Base-by-base conservation (phyloP, 805 yeast species). In the Candida ovalis region DNA sequence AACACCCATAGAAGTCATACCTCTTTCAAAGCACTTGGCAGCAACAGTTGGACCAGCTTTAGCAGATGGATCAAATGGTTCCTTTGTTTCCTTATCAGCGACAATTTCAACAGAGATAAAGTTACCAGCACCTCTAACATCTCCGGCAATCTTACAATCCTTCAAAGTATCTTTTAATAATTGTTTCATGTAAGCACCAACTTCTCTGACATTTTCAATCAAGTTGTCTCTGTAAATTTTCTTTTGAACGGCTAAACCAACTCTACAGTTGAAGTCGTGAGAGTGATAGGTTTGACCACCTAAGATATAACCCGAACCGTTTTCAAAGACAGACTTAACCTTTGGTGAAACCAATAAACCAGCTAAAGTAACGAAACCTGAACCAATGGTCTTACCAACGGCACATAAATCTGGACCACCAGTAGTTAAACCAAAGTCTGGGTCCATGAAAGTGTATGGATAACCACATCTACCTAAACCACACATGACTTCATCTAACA, bases 81-180 rank as follows among this genome's bases (percentile, higher is more conserved):
- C 77, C 56, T 78, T 80, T 18, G 84, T 74, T 17, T 57, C 62
- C 53, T 71, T 75, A 58, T 81, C 73, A 56, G 77, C 72, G 49
- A 80, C 84, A 44, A 79, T 68, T 62, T 81, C 86, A 41, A 81
- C 57, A 3, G 80, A 69, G 75, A 82, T 71, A 64, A 81, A 81
- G 36, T 79, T 76, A 51, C 86, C 86, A 48, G 78, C 68, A 46
- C 87, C 87, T 64, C 87, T 73, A 35, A 81, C 74, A 54, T 81
- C 82, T 49, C 84, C 86, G 21, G 73, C 80, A 44, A 73, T 68
- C 45, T 64, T 64, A 50, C 58, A 59, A 40, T 66, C 66, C 42
- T 66, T 65, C n/a, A 75, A 54, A 36, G 63, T 61, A 27, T 63
- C 63, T 49, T 64, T 62, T 43, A 78, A 62, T 53, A 60, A 63